Evolutionary conservation across 176 grass and related monocot species (phyloP), one percentile per base, ranked within the genome.

Genomic region (Bothriochloa decipiens): DNA sequence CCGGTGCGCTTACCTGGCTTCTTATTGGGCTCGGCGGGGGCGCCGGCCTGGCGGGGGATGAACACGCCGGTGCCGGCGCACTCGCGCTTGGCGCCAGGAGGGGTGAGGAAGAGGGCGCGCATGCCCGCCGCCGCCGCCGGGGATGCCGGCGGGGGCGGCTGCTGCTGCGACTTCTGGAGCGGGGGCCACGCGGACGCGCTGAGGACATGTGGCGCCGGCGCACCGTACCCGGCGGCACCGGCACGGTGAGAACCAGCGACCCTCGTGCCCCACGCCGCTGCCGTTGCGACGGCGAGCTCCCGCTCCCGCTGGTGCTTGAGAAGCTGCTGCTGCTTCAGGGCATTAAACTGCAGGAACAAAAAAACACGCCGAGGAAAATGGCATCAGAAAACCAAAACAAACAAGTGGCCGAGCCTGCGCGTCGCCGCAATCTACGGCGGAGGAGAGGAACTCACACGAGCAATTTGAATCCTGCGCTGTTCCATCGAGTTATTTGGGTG

Each of bases 41-140:
- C 49, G 17, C 84, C 90, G 66, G 88, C 84, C 28, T 87, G 74
- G 52, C 93, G 93, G 0, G 97, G 97, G 37, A 99, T 80, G 84
- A 99, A 99, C 23, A 99, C 93, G 7, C 93, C 97, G 45, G 97
- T 99, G 53, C 97, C 97, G 42, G 84, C 46, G 28, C 91, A 91
- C 81, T 99, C 97, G 26, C 90, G 87, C 73, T 94, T 96, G 43
- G 76, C 77, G 1, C 82, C 90, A 0, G 90, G 63, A 1, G 75
- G 87, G 86, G 78, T 75, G 11, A 96, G 91, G 82, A 99, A 94
- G 3, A 96, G 40, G 18, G 93, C 90, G 52, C 90, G 80, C 93
- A 96, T 92, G 43, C 82, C 86, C 4, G 90, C 79, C 7, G 78
- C 78, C 4, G 86, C 84, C 9, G 90, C 79, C 10, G 81, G 81